Base-by-base conservation (phyloP, 805 yeast species). In the Wickerhamiella allomyrinae region DNA sequence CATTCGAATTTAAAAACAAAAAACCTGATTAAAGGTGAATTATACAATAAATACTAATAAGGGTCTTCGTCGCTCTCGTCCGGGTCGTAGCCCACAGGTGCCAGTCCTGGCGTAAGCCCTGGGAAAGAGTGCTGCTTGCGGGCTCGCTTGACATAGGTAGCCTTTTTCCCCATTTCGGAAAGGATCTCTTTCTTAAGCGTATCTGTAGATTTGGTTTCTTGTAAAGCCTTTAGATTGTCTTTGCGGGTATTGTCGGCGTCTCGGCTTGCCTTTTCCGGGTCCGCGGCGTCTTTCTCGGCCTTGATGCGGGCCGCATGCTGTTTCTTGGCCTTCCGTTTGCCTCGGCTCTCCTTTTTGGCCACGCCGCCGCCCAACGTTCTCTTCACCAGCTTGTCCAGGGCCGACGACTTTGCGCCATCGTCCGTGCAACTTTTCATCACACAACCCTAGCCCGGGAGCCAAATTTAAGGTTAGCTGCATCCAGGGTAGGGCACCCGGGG, bases 101-200 rank as follows among this genome's bases (percentile, higher is more conserved):
- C 57, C 24, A 53, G 49, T 7, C 57, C 57, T 1, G 57, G 56
- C 4, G 55, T 45, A 27, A 53, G 46, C 2, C 55, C 55, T 17
- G 42, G 44, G 42, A 48, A 49, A 2, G 15, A 37, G 44, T 6
- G 40, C 42, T 31, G 51, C 43, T 14, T 24, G 33, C 37, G 42
- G 36, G 21, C 29, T 14, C 41, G 42, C 44, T 52, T 52, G 19
- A 47, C 46, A 24, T 40, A 48, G 1, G 48, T 34, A 19, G 46
- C 44, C 27, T 40, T 34, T 7, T 43, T 35, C 40, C 39, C 41
- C 15, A 46, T 41, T 34, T 48, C 46, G 6, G 29, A 31, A 10
- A 46, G 41, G n/a, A 53, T 50, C 23, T 44, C 45, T 6, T 43
- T 40, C 33, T 48, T 48, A 17, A 49, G 25, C 15, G 41, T 41